Conservation (phyloP, 768 basidiomycete genomes). For the Pholiota conissans region DNA sequence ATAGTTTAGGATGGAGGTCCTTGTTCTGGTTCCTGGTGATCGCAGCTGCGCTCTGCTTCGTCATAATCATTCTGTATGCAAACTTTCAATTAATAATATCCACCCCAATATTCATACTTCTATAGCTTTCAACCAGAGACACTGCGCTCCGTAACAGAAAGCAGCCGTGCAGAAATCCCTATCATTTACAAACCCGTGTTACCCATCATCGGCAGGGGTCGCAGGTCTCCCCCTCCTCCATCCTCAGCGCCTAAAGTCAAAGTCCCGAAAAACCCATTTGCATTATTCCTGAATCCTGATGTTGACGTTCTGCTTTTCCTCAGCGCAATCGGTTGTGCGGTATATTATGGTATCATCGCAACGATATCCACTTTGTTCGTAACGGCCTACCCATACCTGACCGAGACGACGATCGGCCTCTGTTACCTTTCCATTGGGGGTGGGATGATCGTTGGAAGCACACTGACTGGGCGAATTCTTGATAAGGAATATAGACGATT, state of each 20-base stretch:
- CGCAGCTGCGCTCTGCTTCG: slow-evolving; percentile 41
- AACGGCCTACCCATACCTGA: slow-evolving; percentile 56
- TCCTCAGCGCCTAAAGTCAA: slow-evolving; percentile 32
- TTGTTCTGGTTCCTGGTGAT: slow-evolving; percentile 68
- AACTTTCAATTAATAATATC: slow-evolving; percentile 18
- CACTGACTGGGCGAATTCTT: slow-evolving; percentile 59
- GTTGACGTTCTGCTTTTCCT: slow-evolving; percentile 52
- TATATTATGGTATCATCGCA: slow-evolving; percentile 62
- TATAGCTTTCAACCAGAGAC: slow-evolving; percentile 54
- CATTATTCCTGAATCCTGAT: slow-evolving; percentile 54
- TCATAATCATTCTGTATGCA: slow-evolving; percentile 46
- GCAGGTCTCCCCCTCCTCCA: slow-evolving; percentile 23
- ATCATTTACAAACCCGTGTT: slow-evolving; percentile 55
- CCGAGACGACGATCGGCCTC: slow-evolving; percentile 66
- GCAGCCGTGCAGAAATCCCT: slow-evolving; percentile 47
- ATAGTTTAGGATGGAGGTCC: slow-evolving; percentile 63
- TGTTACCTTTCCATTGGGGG: slow-evolving; percentile 78
- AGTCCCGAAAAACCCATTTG: slow-evolving; percentile 53
- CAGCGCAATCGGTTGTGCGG: slow-evolving; percentile 51
- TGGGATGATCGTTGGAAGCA: slow-evolving; percentile 64
- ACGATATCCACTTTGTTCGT: slow-evolving; percentile 63
- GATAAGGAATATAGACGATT: slow-evolving; percentile 60
- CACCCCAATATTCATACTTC: slow-evolving; percentile 2
- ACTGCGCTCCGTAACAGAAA: slow-evolving; percentile 51
- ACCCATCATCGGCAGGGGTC: slow-evolving; percentile 40